Base-by-base conservation (phyloP, 1,139 yeast genomes). In the Magnusiomyces ingens region DNA sequence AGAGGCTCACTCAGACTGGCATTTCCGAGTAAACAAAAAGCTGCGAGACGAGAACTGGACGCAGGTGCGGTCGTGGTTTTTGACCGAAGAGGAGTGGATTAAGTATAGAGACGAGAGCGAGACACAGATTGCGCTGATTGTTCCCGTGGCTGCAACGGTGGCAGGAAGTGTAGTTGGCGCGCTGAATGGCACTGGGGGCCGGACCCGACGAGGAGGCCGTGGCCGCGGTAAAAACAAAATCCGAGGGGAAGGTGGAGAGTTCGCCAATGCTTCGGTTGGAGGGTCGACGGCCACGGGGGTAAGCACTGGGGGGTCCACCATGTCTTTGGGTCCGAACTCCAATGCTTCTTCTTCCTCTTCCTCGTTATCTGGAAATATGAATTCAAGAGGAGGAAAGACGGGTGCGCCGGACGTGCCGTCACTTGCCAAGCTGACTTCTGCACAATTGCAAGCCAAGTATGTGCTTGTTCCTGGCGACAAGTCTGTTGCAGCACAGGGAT, bases 1-100 rank as follows among this genome's bases (percentile, higher is more conserved):
- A 57, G 70, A 75, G 47, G 75, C 75, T 8, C 99, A 93, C 69
- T 73, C 89, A 62, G 99, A 93, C 70, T 93, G 98, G 98, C 99
- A 93, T 73, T 90, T 90, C 73, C 80, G 98, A 64, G 86, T 89
- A 53, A 91, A 89, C 68, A 87, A 86, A 64, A 84, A 87, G 62
- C 73, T 86, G 51, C 80, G 86, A 49, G 84, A 78, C 44, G 74
- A 70, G 56, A 62, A 64, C 51, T 60, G 71, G 51, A 70, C 74
- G 10, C 89, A 88, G 67, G 81, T 88, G 51, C 75, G 98, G 62
- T 80, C 84, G 61, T 90, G 96, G 95, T 91, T 82, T 67, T 69
- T 91, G 58, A 82, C 82, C 59, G 86, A 82, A 61, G 75, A 75
- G 43, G 84, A 82, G 50, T 91, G 96, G 95, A 78, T 80, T 38